A percentile compares a stretch with the other conserved stretches of the same genome.
Conservation (phyloP, 2,329 filamentous ascomycete species). For the Arthroderma uncinatum region DNA sequence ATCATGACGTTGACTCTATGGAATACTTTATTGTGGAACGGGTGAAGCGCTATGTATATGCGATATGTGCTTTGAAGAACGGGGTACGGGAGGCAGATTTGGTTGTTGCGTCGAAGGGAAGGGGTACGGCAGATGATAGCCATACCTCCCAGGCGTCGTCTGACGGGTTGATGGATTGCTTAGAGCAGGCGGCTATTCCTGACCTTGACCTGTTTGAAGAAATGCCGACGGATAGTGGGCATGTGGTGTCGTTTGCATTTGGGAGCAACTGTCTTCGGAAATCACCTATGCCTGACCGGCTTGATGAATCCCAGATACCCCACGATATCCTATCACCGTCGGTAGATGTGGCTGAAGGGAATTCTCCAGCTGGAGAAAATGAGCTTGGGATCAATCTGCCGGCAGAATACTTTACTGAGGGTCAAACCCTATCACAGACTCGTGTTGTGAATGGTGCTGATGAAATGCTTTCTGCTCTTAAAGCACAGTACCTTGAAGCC, state of each 20-base stretch:
- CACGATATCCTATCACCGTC: background rate
- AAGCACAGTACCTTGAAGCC: conserved; percentile 33
- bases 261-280: conserved; percentile 2
- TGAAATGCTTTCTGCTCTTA: conserved; percentile 27
- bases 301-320: background rate
- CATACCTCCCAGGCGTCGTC: background rate
- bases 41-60: conserved; percentile 31
- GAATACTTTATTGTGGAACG: conserved; percentile 31
- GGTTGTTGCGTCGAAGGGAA: conserved; percentile 28
- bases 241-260: conserved; percentile 26
- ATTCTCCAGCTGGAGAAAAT: background rate
- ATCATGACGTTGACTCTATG: background rate
- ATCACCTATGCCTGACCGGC: background rate
- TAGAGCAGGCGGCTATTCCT: conserved; percentile 26
- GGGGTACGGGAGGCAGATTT: conserved; percentile 31
- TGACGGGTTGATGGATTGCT: conserved; percentile 7
- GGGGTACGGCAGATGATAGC: conserved; percentile 13
- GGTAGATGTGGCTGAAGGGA: background rate
- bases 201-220: conserved; percentile 19
- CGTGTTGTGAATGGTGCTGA: conserved; percentile 16
- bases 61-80: conserved; percentile 27
- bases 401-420: background rate
- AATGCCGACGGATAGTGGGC: conserved; percentile 17
- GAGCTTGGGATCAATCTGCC: background rate
- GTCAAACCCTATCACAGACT: background rate